Evolutionary conservation across 495 filamentous ascomycete genomes (phyloP), one percentile per base, ranked within the genome.

Genomic region (Trichoderma erinaceum): DNA sequence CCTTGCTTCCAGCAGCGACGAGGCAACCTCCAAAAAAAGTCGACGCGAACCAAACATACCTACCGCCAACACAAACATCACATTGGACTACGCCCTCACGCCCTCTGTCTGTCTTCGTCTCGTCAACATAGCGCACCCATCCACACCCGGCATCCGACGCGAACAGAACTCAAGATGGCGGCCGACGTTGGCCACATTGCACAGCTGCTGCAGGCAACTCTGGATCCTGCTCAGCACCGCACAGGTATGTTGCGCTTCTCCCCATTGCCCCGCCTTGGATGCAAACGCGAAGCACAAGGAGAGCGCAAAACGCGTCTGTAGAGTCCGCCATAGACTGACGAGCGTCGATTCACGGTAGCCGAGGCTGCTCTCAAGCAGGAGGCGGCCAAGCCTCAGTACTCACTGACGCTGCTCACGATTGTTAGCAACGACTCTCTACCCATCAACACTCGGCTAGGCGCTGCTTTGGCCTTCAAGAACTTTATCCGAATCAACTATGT

Each of bases 391-490:
- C 89, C 91, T 7, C 87, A 88, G 68, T 99, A 95, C 79, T 91
- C 95, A n/a, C 79, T 97, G 66, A 83, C 86, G 66, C 86, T 99
- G 44, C 87, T 99, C 32, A 90, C 90, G 67, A 92, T 98, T 74
- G 92, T 96, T 65, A 91, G 91, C 25, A 84, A 87, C 70, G 87
- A 87, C 25, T 76, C 80, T 32, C 86, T 86, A 69, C 87, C 90
- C 11, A 77, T 80, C 64, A 92, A 91, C 72, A 92, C 88, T 70
- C 88, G 96, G 32, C 89, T 98, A 58, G 86, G 95, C n/a, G 90
- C 90, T 73, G 92, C 95, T 35, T 83, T 99, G 63, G 96, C 88
- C 81, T 98, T 99, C 85, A 99, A 99, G 80, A 99, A 99, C 79
- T 93, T 94, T 75, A 92, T 99, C 73, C 90, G 88, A 78, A 85